phyloP scores from a whole-genome alignment of 345 rosid species.

The Arabis hirsuta region DNA sequence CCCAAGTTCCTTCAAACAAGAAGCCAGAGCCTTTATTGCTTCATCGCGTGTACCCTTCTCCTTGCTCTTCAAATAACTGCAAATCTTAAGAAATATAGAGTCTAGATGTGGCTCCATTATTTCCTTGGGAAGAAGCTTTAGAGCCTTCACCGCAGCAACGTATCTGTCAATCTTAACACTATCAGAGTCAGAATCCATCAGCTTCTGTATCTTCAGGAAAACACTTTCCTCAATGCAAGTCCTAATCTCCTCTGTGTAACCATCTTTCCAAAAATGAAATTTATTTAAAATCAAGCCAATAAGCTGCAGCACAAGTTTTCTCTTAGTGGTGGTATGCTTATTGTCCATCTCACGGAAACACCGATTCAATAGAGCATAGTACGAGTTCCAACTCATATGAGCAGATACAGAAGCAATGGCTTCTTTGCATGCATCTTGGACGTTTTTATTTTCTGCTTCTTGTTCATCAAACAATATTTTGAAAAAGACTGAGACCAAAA shows the following conservation, averaged over 20 bases:
- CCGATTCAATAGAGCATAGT: conserved; percentile 60
- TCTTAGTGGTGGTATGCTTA: conserved; percentile 53
- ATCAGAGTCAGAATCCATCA: conserved; percentile 58
- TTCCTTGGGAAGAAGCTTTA: conserved; percentile 81
- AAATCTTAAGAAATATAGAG: conserved; percentile 61
- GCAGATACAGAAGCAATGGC: conserved; percentile 75
- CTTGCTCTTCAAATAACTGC: conserved; percentile 64
- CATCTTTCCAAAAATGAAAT: conserved; percentile 57
- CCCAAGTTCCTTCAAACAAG: conserved; percentile 86
- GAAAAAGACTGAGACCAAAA: conserved; percentile 77
- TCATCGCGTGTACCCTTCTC: conserved; percentile 60
- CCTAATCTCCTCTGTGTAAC: conserved; percentile 41
- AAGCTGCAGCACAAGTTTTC: conserved; percentile 52
- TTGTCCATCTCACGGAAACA: conserved; percentile 64
- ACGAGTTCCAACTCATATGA: conserved; percentile 69
- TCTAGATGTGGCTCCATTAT: conserved; percentile 71
- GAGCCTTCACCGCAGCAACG: conserved; percentile 68
- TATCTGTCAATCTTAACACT: conserved; percentile 59
- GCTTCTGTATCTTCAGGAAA: conserved; percentile 68
- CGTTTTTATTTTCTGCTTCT: conserved; percentile 48
- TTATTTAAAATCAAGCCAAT: conserved; percentile 70
- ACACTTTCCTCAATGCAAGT: conserved; percentile 43
- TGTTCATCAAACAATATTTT: conserved; percentile 70
- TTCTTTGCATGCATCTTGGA: conserved; percentile 62
- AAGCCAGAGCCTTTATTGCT: conserved; percentile 78